phyloP scores from a whole-genome alignment of 768 basidiomycete species.

The Pulveroboletus frians region DNA sequence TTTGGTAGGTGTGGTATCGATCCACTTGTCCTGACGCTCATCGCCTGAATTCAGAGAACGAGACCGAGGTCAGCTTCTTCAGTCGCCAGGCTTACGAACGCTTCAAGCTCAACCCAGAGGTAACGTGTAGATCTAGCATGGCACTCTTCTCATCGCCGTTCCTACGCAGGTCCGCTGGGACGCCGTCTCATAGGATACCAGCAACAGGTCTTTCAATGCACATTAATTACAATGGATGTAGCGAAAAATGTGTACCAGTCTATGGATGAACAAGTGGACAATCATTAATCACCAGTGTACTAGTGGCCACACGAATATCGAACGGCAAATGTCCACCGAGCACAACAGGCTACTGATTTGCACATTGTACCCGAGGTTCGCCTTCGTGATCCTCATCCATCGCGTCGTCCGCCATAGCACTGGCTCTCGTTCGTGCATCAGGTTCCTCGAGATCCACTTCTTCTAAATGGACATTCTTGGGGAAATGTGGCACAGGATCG shows the following conservation, averaged over 20 bases:
- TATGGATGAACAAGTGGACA: constrained; percentile 21
- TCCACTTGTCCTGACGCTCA: background rate
- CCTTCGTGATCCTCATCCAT: constrained; percentile 91
- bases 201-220: constrained; percentile 12
- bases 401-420: constrained; percentile 57
- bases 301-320: constrained; percentile 16
- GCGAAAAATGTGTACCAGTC: constrained; percentile 25
- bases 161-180: constrained; percentile 29
- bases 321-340: constrained; percentile 13
- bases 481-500: constrained; percentile 56
- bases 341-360: constrained; percentile 60
- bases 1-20: constrained; percentile 58
- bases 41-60: constrained; percentile 62
- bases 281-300: constrained; percentile 15
- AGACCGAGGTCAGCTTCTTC: constrained; percentile 94
- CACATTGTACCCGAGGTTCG: constrained; percentile 94
- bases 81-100: constrained; percentile 66
- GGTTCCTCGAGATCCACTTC: constrained; percentile 81
- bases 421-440: constrained; percentile 50
- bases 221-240: constrained; percentile 30
- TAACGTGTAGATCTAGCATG: constrained; percentile 22
- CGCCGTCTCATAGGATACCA: constrained; percentile 6
- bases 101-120: constrained; percentile 83
- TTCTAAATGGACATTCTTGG: constrained; percentile 67
- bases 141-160: background rate